Conservation (phyloP, 2,329 filamentous ascomycete species). For the Cladophialophora yegresii region DNA sequence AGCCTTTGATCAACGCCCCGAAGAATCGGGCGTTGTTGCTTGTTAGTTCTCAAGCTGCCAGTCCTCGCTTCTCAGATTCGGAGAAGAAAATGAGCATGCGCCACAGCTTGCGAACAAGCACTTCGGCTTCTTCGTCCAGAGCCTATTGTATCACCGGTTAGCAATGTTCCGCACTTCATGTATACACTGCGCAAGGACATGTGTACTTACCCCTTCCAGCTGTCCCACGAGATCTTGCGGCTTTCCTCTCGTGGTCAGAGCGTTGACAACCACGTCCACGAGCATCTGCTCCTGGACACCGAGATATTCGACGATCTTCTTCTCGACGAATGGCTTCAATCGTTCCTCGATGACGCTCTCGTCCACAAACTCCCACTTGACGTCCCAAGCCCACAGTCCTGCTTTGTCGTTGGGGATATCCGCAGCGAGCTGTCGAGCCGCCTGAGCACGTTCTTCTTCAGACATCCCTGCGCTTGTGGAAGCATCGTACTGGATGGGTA, state of each 20-base stretch:
- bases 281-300: slow-evolving; percentile 95
- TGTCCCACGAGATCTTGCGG: slow-evolving; percentile 83
- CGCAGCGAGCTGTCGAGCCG: slow-evolving; percentile 76
- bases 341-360: slow-evolving; percentile 79
- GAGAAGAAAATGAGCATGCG: slow-evolving; percentile 98
- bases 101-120: slow-evolving; percentile 95
- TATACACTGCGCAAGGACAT: background rate
- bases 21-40: background rate
- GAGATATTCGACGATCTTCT: slow-evolving; percentile 95
- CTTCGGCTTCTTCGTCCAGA: slow-evolving; percentile 91
- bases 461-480: slow-evolving; percentile 68
- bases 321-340: slow-evolving; percentile 90
- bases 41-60: slow-evolving; percentile 60
- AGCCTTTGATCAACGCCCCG: background rate
- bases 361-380: slow-evolving; percentile 91
- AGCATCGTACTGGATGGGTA: slow-evolving; percentile 80
- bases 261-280: slow-evolving; percentile 87
- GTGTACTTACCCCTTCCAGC: slow-evolving; percentile 69
- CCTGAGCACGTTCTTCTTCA: slow-evolving; percentile 83
- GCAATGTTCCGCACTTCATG: background rate
- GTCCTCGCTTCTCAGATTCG: slow-evolving; percentile 85
- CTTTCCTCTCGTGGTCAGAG: slow-evolving; percentile 71
- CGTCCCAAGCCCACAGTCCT: slow-evolving; percentile 85
- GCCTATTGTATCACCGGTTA: slow-evolving; percentile 55
- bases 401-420: slow-evolving; percentile 88